Evolutionary conservation across 139 green algal genomes (phyloP).

Genomic region (Chlamydomonas sp.): DNA sequence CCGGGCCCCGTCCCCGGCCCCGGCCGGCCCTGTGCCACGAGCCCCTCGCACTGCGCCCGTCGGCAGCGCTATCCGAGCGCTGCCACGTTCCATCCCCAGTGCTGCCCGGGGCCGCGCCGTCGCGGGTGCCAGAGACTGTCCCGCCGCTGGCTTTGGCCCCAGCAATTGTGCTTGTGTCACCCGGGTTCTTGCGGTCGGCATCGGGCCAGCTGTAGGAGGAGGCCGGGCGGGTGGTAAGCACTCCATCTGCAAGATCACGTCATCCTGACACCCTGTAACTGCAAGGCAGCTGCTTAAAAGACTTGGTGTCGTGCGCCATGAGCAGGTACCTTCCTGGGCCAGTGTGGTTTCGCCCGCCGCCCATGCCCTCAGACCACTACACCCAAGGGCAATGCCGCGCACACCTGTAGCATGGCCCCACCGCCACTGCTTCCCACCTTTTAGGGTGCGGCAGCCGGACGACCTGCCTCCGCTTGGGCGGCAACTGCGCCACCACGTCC

Average conservation of each 20-base stretch:
- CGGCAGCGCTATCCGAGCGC: background rate
- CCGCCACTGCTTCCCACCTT: background rate
- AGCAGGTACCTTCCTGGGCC: too few relatives aligned
- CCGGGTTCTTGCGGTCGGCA: background rate
- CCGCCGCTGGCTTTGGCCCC: background rate
- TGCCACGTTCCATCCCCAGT: background rate
- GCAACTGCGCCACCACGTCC: constrained; percentile 91
- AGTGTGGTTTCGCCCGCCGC: too few relatives aligned
- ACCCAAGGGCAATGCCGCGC: background rate
- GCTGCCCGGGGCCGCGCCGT: background rate
- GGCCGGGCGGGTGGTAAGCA: background rate
- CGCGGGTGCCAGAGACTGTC: background rate
- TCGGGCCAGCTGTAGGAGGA: background rate
- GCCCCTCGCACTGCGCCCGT: background rate
- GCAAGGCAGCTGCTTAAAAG: too few relatives aligned
- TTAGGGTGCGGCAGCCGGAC: constrained; percentile 63
- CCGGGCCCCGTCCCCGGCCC: background rate
- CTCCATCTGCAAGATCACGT: constrained; percentile 10
- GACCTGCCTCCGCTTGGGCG: constrained; percentile 88
- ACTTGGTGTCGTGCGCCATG: too few relatives aligned
- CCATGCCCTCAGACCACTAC: too few relatives aligned
- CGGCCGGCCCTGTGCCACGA: background rate
- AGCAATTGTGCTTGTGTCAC: background rate
- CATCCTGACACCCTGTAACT: background rate
- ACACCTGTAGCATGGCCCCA: background rate